Base-by-base conservation (phyloP, 1,139 yeast genomes). In the Pichia sp. region DNA sequence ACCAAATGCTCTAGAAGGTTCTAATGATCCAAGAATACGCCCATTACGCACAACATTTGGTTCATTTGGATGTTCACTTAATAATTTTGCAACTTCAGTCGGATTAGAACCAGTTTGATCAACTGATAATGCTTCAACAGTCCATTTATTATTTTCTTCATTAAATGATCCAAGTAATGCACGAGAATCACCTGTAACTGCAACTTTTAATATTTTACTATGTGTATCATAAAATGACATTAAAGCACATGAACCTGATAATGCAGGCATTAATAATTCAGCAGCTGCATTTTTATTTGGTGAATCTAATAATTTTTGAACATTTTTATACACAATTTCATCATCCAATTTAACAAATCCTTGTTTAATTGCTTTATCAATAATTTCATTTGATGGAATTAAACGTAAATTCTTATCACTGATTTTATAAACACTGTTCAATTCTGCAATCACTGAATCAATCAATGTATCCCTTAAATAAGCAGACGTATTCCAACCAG, bases 1-100 rank as follows among this genome's bases (percentile, higher is more conserved):
- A 36, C 99, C 98, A 69, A 91, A 93, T 1, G 97, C 95, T 55
- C 98, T 72, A 0, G 95, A 79, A 5, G 99, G 98, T 62, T 93
- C 98, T 49, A 91, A 72, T n/a, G 89, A 78, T 0, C 99, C 99
- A 52, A 91, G 71, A 5, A 93, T 85, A 52, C 98, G 74, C 5
- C 98, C 98, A 49, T 86, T 78, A 54, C 87, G 75, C 21, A 89
- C 79, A 28, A 82, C 91, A 44, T 78, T 77, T 23, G 87, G 81
- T 62, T 91, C 97, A 47, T 80, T 81, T 1, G 98, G 98, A 62
- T 91, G 98, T 62, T 89, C 97, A 36, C 78, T 69, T 34, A 80
- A 74, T 43, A 91, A 77, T 50, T 96, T 75, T 20, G 80, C 83
- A 16, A 84, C 95, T 63, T 91, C 99, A 4, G 83, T 77, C 18